These are phyloP conservation scores for Closterium sp. DNA, from an alignment of 139 green algal species.

Conservation along the genomic window DNA sequence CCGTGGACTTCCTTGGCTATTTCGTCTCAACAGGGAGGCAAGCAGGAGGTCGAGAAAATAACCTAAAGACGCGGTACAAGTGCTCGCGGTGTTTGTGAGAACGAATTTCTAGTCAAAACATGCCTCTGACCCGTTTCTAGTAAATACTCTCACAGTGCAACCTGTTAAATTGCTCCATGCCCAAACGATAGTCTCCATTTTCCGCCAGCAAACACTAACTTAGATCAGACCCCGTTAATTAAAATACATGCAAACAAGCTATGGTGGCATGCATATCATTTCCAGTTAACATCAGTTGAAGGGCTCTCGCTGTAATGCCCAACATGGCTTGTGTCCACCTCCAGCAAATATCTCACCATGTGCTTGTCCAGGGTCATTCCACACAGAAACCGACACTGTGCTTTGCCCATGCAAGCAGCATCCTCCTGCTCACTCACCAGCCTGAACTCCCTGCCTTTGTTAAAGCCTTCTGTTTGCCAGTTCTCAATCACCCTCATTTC, in stretches of 20 bases:
- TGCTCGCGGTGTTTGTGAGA: too few relatives aligned
- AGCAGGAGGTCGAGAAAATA: too few relatives aligned
- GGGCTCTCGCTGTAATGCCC: background rate
- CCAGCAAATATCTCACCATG: background rate
- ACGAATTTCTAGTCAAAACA: too few relatives aligned
- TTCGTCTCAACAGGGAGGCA: too few relatives aligned
- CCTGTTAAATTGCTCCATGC: too few relatives aligned
- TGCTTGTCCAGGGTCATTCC: background rate
- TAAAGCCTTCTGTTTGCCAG: background rate
- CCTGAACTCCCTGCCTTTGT: conserved; percentile 3
- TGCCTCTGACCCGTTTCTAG: too few relatives aligned
- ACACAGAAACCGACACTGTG: background rate
- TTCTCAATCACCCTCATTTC: background rate
- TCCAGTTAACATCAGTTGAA: background rate
- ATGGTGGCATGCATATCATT: background rate
- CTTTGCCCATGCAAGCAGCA: background rate
- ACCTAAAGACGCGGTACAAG: too few relatives aligned
- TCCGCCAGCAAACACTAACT: too few relatives aligned
- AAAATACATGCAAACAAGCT: background rate
- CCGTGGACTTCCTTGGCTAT: too few relatives aligned
- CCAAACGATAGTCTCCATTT: too few relatives aligned
- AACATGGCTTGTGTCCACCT: background rate
- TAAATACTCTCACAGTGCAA: too few relatives aligned
- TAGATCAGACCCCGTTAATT: too few relatives aligned
- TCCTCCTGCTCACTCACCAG: background rate